Percentiles rank a stretch among this genome's conserved stretches.
phyloP scores from a whole-genome alignment of 306 rosid genomes.

The Trifolium pratense region DNA sequence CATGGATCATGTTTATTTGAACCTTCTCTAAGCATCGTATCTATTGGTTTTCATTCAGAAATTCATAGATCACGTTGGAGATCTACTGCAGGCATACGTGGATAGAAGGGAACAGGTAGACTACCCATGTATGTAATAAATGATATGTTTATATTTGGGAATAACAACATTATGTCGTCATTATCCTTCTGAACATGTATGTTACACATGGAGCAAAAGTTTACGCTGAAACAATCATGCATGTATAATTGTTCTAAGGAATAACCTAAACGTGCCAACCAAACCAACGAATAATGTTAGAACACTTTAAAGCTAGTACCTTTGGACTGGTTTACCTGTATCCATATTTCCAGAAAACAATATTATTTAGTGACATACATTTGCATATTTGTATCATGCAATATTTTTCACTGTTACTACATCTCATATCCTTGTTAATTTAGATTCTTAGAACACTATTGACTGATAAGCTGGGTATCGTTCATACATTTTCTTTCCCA shows the following conservation, averaged over 20 bases:
- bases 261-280: constrained; percentile 6
- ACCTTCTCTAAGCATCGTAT: constrained; percentile 34
- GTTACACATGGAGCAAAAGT: constrained; percentile 11
- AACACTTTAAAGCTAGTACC: constrained; percentile 25
- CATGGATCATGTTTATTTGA: constrained; percentile 41
- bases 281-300: neutral
- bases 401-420: neutral
- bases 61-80: constrained; percentile 92
- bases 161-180: constrained; percentile 16
- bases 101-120: constrained; percentile 97
- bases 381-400: constrained; percentile 15
- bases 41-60: constrained; percentile 64
- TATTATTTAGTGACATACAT: constrained; percentile 14
- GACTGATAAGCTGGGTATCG: neutral
- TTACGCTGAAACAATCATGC: constrained; percentile 11
- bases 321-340: constrained; percentile 9
- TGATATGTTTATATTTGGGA: constrained; percentile 16
- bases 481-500: neutral
- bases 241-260: constrained; percentile 11
- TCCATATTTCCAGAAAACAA: neutral
- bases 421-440: constrained; percentile 7
- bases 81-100: constrained; percentile 91
- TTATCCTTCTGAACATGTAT: constrained; percentile 22
- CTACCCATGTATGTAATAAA: constrained; percentile 44
- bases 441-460: constrained; percentile 18